These are phyloP conservation scores for Penicillium manginii DNA, from an alignment of 495 filamentous ascomycete genomes.

Conservation along the genomic window DNA sequence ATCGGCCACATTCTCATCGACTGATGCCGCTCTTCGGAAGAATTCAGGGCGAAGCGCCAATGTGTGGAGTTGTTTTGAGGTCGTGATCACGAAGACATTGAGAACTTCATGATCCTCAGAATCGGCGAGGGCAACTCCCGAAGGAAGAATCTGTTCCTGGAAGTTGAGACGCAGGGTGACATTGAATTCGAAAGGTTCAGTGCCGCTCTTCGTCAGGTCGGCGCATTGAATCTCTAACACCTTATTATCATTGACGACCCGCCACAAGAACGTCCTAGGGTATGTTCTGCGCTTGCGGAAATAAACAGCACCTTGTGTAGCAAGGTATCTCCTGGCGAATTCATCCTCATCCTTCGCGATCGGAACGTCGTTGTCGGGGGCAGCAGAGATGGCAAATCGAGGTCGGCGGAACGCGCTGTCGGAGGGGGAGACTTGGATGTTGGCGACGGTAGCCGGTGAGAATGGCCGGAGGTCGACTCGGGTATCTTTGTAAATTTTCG, in stretches of 20 bases:
- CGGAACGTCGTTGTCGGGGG: slow-evolving; percentile 35
- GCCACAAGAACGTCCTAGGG: slow-evolving; percentile 87
- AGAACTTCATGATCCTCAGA: slow-evolving; percentile 75
- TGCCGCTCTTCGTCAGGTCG: slow-evolving; percentile 74
- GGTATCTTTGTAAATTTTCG: slow-evolving; percentile 80
- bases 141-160: slow-evolving; percentile 66
- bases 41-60: slow-evolving; percentile 79
- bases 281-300: slow-evolving; percentile 73
- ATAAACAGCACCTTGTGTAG: slow-evolving; percentile 81
- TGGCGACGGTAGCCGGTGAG: slow-evolving; percentile 67
- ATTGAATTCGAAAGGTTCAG: slow-evolving; percentile 65
- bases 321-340: slow-evolving; percentile 71
- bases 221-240: slow-evolving; percentile 80
- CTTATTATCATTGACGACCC: slow-evolving; percentile 78
- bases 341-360: slow-evolving; percentile 71
- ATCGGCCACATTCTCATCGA: slow-evolving; percentile 70
- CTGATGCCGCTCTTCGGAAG: slow-evolving; percentile 67
- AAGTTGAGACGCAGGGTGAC: slow-evolving; percentile 79
- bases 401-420: slow-evolving; percentile 44
- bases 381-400: slow-evolving; percentile 48
- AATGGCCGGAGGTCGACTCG: slow-evolving; percentile 79
- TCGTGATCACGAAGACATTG: slow-evolving; percentile 79
- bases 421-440: slow-evolving; percentile 70
- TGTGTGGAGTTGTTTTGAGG: slow-evolving; percentile 75
- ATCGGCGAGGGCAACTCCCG: slow-evolving; percentile 81